Evolutionary conservation across 495 filamentous ascomycete species (phyloP).

Genomic region (Glarea lozoyensis): DNA sequence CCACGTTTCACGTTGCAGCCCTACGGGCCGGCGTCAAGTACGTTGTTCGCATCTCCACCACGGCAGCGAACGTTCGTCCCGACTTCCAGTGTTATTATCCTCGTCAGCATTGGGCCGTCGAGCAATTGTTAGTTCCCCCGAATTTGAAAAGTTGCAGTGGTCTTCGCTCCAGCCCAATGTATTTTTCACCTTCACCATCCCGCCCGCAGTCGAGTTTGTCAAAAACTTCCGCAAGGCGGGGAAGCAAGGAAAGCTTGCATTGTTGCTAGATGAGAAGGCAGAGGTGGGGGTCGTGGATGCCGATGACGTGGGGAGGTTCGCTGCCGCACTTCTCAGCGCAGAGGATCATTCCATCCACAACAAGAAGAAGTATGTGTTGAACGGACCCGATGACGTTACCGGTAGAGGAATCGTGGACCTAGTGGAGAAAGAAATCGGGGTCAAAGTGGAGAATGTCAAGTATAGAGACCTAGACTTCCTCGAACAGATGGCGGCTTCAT

Average conservation of each 20-base stretch:
- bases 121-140: conserved; percentile 29
- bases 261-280: conserved; percentile 24
- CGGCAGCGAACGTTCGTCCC: conserved; percentile 32
- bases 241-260: not conserved
- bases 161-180: conserved; percentile 37
- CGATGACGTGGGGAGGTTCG: conserved; percentile 30
- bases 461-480: not conserved
- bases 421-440: conserved; percentile 34
- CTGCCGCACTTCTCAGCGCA: conserved; percentile 29
- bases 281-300: conserved; percentile 31
- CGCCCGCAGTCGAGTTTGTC: conserved; percentile 20
- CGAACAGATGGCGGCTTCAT: not conserved
- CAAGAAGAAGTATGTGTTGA: conserved; percentile 32
- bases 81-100: conserved; percentile 31
- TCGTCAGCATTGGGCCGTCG: conserved; percentile 38
- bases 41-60: conserved; percentile 39
- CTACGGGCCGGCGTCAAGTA: conserved; percentile 36
- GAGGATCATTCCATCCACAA: conserved; percentile 28
- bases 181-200: conserved; percentile 23
- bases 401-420: conserved; percentile 30
- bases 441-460: not conserved
- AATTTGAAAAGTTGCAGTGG: conserved; percentile 34
- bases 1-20: conserved; percentile 27
- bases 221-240: not conserved
- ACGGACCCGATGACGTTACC: conserved; percentile 34